A percentile compares a stretch with the other conserved stretches of the same genome.
Evolutionary conservation across 2,329 filamentous ascomycete genomes (phyloP).

Genomic region (Claviceps paspali): DNA sequence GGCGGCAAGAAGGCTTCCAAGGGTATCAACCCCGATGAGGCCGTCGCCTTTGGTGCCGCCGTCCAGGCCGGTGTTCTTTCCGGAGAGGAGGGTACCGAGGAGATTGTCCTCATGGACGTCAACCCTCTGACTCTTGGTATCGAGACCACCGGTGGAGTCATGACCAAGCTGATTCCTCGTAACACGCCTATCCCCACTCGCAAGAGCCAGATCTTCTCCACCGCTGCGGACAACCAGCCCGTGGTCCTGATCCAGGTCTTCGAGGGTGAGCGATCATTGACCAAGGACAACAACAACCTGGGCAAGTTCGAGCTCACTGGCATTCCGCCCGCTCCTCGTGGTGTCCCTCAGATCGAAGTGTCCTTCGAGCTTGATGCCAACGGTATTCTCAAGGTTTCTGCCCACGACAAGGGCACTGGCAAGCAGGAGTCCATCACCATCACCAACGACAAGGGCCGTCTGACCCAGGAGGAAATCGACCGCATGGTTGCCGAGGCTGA

Average conservation of each 20-base stretch:
- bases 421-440: constrained; percentile 97
- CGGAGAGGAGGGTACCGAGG: constrained; percentile 67
- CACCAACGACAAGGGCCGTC: constrained; percentile 97
- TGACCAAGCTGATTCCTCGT: constrained; percentile 91
- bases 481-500: constrained; percentile 98
- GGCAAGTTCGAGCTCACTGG: constrained; percentile 97
- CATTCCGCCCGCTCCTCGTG: constrained; percentile 87
- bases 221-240: constrained; percentile 90
- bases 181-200: constrained; percentile 90
- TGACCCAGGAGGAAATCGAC: constrained; percentile 93
- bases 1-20: constrained; percentile 93
- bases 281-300: constrained; percentile 92
- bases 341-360: constrained; percentile 96
- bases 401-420: constrained; percentile 94
- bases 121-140: constrained; percentile 95
- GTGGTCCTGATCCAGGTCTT: constrained; percentile 90
- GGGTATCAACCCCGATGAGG: constrained; percentile 98
- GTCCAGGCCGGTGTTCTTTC: constrained; percentile 93
- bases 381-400: constrained; percentile 92
- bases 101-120: constrained; percentile 88
- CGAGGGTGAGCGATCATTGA: constrained; percentile 86
- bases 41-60: constrained; percentile 92
- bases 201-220: constrained; percentile 97
- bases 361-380: constrained; percentile 97
- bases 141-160: constrained; percentile 92